Conservation (phyloP, 2,329 filamentous ascomycete genomes). For the Trichothecium sympodiale region DNA sequence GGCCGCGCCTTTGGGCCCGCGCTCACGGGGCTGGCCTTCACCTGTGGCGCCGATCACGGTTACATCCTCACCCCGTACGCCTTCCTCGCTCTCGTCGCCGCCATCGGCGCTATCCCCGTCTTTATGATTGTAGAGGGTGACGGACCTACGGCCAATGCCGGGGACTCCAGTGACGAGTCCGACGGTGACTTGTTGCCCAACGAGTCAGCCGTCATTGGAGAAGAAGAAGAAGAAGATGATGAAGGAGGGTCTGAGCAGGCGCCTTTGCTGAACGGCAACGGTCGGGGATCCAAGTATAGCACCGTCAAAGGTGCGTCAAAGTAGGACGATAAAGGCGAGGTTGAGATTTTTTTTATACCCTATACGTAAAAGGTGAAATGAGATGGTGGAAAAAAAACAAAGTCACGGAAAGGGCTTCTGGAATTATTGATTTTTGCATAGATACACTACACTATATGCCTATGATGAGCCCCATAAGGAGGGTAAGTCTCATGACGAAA, state of each 20-base stretch:
- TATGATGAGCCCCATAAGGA: too few species aligned
- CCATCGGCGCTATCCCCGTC: slow-evolving; percentile 58
- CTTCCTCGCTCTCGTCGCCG: slow-evolving; percentile 53
- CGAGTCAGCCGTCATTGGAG: slow-evolving; percentile 13
- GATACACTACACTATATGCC: too few species aligned
- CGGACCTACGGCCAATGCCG: slow-evolving; percentile 34
- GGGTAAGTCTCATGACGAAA: too few species aligned
- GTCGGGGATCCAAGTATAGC: neutral
- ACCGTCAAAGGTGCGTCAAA: neutral
- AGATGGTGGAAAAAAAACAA: neutral
- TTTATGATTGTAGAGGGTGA: slow-evolving; percentile 67
- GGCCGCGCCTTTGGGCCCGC: slow-evolving; percentile 74
- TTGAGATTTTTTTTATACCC: too few species aligned
- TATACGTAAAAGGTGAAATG: too few species aligned
- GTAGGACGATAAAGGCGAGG: neutral
- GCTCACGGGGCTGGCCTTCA: slow-evolving; percentile 60
- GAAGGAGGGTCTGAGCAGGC: slow-evolving; percentile 9
- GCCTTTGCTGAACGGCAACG: slow-evolving; percentile 9
- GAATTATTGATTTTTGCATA: neutral
- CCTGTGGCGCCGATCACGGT: slow-evolving; percentile 61
- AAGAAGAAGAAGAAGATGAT: slow-evolving; percentile 15
- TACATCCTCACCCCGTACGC: slow-evolving; percentile 77
- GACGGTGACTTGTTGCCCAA: slow-evolving; percentile 9
- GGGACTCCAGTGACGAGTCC: slow-evolving; percentile 12
- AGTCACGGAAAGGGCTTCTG: neutral